Evolutionary conservation across 2,329 filamentous ascomycete species (phyloP).

Genomic region (Fusarium nodosum): DNA sequence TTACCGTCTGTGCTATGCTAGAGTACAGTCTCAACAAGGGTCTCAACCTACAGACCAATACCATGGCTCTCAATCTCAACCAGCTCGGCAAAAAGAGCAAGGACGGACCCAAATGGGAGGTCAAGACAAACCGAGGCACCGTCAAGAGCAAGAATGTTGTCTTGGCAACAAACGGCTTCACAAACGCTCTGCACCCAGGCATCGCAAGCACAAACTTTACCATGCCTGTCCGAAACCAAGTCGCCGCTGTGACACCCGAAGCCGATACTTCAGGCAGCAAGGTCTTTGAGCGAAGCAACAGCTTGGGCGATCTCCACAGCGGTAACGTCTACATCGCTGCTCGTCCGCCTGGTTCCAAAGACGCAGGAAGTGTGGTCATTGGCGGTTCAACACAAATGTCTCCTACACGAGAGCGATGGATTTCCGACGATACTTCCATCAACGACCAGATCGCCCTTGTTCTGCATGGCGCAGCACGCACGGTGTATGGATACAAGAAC

Average conservation of each 20-base stretch:
- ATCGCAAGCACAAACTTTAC: conserved; percentile 33
- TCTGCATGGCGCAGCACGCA: conserved; percentile 21
- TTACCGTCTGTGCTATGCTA: conserved; percentile 24
- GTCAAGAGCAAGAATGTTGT: conserved; percentile 33
- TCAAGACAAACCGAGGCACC: conserved; percentile 28
- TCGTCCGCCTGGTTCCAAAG: conserved; percentile 20
- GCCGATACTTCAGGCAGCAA: conserved; percentile 3
- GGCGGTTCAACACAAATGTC: conserved; percentile 33
- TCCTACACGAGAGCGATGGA: conserved; percentile 13
- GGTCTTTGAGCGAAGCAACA: conserved; percentile 24
- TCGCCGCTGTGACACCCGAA: conserved; percentile 1
- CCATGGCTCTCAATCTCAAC: conserved; percentile 23
- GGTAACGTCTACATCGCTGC: conserved; percentile 30
- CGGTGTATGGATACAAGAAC: conserved; percentile 18
- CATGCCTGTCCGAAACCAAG: conserved; percentile 33
- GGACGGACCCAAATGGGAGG: conserved; percentile 15
- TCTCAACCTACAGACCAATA: conserved; percentile 30
- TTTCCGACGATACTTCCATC: conserved; percentile 20
- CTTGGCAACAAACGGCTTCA: conserved; percentile 34
- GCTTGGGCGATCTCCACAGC: conserved; percentile 18
- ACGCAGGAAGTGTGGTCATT: conserved; percentile 18
- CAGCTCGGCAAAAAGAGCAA: conserved; percentile 23
- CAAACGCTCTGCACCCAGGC: conserved; percentile 17
- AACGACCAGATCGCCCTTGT: conserved; percentile 29
- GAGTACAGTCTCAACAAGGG: conserved; percentile 27